Conservation (phyloP, 2,329 filamentous ascomycete genomes). For the Ophiobolus disseminans region DNA sequence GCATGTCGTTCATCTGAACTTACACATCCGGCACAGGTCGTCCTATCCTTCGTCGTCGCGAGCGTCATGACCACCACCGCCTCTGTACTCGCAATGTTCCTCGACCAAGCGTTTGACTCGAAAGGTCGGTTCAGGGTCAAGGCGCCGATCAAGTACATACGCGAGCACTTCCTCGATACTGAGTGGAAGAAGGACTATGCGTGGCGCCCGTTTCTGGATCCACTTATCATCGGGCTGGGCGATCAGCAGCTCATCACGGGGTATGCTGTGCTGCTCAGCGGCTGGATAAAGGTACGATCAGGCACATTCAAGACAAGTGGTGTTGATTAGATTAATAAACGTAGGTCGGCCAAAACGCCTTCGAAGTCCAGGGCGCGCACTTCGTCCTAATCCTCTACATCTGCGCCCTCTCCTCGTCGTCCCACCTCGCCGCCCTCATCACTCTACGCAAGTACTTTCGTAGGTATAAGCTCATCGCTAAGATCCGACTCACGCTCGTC, state of each 20-base stretch:
- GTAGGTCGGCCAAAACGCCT: slow-evolving; percentile 34
- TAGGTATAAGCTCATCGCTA: slow-evolving; percentile 38
- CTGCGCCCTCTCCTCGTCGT: slow-evolving; percentile 39
- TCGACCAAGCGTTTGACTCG: slow-evolving; percentile 37
- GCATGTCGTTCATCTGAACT: no score
- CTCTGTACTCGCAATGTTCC: slow-evolving; percentile 42
- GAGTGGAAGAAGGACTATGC: slow-evolving; percentile 41
- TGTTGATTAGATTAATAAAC: not conserved
- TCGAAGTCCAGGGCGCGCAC: slow-evolving; percentile 37
- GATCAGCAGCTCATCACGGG: slow-evolving; percentile 44
- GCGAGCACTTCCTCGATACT: slow-evolving; percentile 32
- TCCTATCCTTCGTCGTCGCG: slow-evolving; percentile 38
- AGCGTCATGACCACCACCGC: slow-evolving; percentile 40
- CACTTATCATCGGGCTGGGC: slow-evolving; percentile 40
- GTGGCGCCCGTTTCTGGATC: slow-evolving; percentile 40
- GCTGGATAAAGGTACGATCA: slow-evolving; percentile 36
- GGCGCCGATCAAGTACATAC: slow-evolving; percentile 30
- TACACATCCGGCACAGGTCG: slow-evolving; percentile 29
- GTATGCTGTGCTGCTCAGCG: slow-evolving; percentile 40
- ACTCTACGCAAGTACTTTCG: slow-evolving; percentile 41
- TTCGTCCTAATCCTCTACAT: slow-evolving; percentile 43
- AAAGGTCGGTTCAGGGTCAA: slow-evolving; percentile 32
- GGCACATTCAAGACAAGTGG: not conserved
- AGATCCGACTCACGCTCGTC: slow-evolving; percentile 35
- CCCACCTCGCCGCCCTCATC: slow-evolving; percentile 42